Evolutionary conservation across 257 asterid species (phyloP), one percentile per base, ranked within the genome.

Genomic region (Fraxinus anomala): DNA sequence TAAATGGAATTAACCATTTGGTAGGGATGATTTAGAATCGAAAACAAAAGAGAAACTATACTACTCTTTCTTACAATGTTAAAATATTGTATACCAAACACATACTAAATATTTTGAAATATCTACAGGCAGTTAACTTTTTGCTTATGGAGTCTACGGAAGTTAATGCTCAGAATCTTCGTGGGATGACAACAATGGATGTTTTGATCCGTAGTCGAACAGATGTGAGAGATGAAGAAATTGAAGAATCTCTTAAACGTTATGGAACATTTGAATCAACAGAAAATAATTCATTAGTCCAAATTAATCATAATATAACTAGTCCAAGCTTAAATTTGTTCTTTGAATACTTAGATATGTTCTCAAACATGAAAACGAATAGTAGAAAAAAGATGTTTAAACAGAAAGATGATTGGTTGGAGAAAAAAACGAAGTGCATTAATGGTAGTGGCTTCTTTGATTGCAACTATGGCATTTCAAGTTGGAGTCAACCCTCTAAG

Each of bases 381-480:
- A 42, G 19, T 13, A 42, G n/a, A 75, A 47, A 31, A 31, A 31
- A 31, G 33, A 31, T 31, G 33, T 31, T 31, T 31, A 31, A 31
- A 31, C 33, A 31, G 0, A 31, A 21, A 8, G 39, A 5, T 61
- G 69, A 23, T 0, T 79, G 84, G 84, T 54, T 83, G 1, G 79
- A 82, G 14, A 56, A 54, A n/a, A 31, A 2, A 31, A 0, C n/a
- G 4, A 31, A 31, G 33, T 31, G 33, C 33, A 31, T 31, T 31
- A 31, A 31, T 86, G 86, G 82, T 86, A 0, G 85, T 83, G 74
- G 85, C 89, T 17, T 31, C 81, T 3, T 80, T 83, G 1, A 66
- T 81, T 1, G 86, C 85, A 13, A 79, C 80, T 5, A 83, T 86
- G 87, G 81, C 83, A 2, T 83, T 81, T 49, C 84, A 83, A 40